Evolutionary conservation across 1,284 basidiomycete species (phyloP).

Genomic region (Phylloboletellus chloephorus): DNA sequence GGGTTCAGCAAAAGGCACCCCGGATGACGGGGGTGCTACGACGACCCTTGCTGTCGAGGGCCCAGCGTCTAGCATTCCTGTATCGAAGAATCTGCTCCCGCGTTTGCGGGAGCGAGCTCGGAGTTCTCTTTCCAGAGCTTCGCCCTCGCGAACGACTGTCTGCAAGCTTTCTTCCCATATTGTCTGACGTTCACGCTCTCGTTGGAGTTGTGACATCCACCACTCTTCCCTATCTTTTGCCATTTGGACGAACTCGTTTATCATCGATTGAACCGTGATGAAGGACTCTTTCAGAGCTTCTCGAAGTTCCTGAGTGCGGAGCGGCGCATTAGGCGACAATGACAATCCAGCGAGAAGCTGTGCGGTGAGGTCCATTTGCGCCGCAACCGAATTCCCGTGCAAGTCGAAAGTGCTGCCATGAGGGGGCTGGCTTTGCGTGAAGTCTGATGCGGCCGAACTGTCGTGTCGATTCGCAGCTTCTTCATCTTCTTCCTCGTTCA

Average conservation of each 20-base stretch:
- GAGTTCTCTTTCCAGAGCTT: conserved; percentile 78
- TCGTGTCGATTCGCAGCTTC: conserved; percentile 34
- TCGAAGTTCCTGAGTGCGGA: conserved; percentile 45
- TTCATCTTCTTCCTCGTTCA: conserved; percentile 34
- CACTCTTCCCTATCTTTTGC: conserved; percentile 78
- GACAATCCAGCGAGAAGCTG: conserved; percentile 60
- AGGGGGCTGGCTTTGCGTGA: conserved; percentile 48
- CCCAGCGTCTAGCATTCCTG: conserved; percentile 21
- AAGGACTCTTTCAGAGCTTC: conserved; percentile 65
- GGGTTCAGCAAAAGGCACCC: conserved; percentile 15
- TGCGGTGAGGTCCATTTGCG: conserved; percentile 75
- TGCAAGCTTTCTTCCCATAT: conserved; percentile 94
- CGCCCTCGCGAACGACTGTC: conserved; percentile 82
- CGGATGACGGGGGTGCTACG: conserved; percentile 7
- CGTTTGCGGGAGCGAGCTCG: conserved; percentile 53
- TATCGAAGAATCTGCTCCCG: conserved; percentile 49
- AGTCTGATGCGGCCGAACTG: conserved; percentile 43
- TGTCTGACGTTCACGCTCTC: conserved; percentile 68
- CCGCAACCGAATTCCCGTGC: conserved; percentile 68
- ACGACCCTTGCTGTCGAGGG: conserved; percentile 25
- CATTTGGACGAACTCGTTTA: conserved; percentile 72
- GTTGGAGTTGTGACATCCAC: conserved; percentile 58
- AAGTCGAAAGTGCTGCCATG: conserved; percentile 67
- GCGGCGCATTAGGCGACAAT: conserved; percentile 32
- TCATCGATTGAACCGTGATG: conserved; percentile 49